Percentiles rank a stretch among this genome's conserved stretches.
Conservation (phyloP, 805 yeast genomes). For the Schizosaccharomyces cryophilus region DNA sequence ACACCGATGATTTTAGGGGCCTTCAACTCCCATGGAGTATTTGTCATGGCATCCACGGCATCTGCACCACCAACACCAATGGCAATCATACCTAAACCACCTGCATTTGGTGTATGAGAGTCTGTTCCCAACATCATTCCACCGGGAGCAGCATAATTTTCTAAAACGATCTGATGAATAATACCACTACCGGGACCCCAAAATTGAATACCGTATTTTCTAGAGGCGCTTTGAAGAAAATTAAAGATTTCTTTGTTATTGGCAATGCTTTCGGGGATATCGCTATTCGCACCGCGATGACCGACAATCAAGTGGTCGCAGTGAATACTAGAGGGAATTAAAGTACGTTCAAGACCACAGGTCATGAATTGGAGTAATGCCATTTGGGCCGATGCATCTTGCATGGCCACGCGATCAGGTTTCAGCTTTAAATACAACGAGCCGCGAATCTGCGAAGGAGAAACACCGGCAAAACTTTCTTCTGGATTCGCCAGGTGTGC, state of each 20-base stretch:
- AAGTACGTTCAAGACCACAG: conserved; percentile 73
- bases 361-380: conserved; percentile 91
- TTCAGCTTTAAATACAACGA: conserved; percentile 74
- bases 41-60: conserved; percentile 90
- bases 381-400: conserved; percentile 98
- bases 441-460: conserved; percentile 29
- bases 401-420: conserved; percentile 97
- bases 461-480: conserved; percentile 19
- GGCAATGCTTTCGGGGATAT: conserved; percentile 64
- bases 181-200: conserved; percentile 99
- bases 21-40: conserved; percentile 89
- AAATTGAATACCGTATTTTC: conserved; percentile 89
- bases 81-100: conserved; percentile 93
- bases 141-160: conserved; percentile 95
- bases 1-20: conserved; percentile 93
- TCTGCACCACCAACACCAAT: conserved; percentile 99
- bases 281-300: conserved; percentile 69
- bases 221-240: conserved; percentile 70
- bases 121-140: conserved; percentile 89
- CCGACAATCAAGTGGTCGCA: conserved; percentile 97
- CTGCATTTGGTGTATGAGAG: conserved; percentile 94
- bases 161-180: conserved; percentile 87
- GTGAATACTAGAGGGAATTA: conserved; percentile 88
- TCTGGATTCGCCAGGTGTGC: conserved; percentile 87
- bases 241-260: conserved; percentile 86